phyloP scores from a whole-genome alignment of 208 protist genomes.

The Trypanosoma grayi region DNA sequence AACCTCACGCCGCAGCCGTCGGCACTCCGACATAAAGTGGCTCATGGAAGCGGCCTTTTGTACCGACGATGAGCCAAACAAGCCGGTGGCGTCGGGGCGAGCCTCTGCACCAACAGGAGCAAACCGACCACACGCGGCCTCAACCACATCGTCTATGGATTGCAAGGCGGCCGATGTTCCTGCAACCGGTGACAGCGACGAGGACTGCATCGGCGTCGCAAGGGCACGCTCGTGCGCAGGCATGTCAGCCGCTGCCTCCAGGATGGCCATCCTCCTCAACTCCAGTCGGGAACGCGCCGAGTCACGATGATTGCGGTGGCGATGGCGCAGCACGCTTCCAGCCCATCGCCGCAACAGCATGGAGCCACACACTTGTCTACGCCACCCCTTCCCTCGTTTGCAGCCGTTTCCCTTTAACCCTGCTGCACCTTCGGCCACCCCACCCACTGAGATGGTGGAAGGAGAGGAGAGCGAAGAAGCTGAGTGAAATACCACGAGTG shows the following conservation, averaged over 20 bases:
- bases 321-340: conserved; percentile 8
- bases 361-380: background rate
- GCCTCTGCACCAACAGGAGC: background rate
- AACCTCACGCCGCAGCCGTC: conserved; percentile 36
- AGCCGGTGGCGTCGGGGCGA: background rate
- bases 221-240: conserved; percentile 12
- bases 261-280: conserved; percentile 20
- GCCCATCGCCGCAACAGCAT: conserved; percentile 18
- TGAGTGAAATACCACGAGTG: too few species aligned
- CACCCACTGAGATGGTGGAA: background rate
- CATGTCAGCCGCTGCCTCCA: conserved; percentile 19
- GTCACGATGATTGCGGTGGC: background rate
- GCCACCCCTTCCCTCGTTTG: background rate
- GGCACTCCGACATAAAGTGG: conserved; percentile 63
- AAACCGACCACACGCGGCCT: conserved; percentile 1
- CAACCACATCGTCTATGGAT: conserved; percentile 15
- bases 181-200: conserved; percentile 31
- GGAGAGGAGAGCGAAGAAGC: background rate
- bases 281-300: conserved; percentile 2
- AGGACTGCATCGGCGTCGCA: conserved; percentile 30
- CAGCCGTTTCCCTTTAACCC: background rate
- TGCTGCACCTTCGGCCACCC: background rate
- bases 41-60: conserved; percentile 33
- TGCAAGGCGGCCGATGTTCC: conserved; percentile 15
- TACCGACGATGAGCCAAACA: background rate